These are phyloP conservation scores for Monilinia laxa DNA, from an alignment of 2,329 filamentous ascomycete genomes.

Conservation along the genomic window DNA sequence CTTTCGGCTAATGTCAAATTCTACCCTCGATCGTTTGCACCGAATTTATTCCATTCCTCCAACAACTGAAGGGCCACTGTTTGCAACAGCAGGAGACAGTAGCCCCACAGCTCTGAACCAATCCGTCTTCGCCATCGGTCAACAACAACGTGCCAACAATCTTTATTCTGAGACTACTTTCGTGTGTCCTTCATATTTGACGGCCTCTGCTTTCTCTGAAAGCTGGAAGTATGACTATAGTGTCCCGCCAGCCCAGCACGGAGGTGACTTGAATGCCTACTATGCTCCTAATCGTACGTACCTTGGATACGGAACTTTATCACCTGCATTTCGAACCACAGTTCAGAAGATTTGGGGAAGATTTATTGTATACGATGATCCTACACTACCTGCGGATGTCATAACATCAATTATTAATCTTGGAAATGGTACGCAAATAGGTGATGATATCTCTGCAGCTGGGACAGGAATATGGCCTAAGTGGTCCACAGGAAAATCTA, in stretches of 20 bases:
- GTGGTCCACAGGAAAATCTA: neutral
- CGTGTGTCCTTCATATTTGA: slow-evolving; percentile 54
- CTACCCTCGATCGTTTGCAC: slow-evolving; percentile 41
- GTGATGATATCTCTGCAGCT: neutral
- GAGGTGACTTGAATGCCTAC: slow-evolving; percentile 41
- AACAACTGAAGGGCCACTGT: slow-evolving; percentile 33
- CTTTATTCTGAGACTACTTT: slow-evolving; percentile 48
- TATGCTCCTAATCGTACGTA: slow-evolving; percentile 34
- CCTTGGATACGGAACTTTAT: slow-evolving; percentile 21
- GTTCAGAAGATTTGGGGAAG: slow-evolving; percentile 29
- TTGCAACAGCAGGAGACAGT: slow-evolving; percentile 40
- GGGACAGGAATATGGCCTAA: slow-evolving; percentile 1
- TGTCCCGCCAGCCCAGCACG: slow-evolving; percentile 42
- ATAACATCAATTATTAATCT: neutral
- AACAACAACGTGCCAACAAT: slow-evolving; percentile 49
- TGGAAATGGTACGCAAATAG: neutral
- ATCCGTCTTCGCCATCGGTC: slow-evolving; percentile 46
- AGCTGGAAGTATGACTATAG: slow-evolving; percentile 49
- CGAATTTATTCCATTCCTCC: slow-evolving; percentile 32
- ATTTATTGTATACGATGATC: slow-evolving; percentile 22
- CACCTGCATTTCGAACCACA: slow-evolving; percentile 23
- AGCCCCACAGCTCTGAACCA: slow-evolving; percentile 47
- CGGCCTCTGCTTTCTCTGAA: slow-evolving; percentile 45
- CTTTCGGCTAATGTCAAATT: slow-evolving; percentile 45
- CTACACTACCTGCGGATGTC: neutral